A percentile compares a stretch with the other conserved stretches of the same genome.
Evolutionary conservation across 2,329 filamentous ascomycete genomes (phyloP).

Genomic region (Colletotrichum sp.): DNA sequence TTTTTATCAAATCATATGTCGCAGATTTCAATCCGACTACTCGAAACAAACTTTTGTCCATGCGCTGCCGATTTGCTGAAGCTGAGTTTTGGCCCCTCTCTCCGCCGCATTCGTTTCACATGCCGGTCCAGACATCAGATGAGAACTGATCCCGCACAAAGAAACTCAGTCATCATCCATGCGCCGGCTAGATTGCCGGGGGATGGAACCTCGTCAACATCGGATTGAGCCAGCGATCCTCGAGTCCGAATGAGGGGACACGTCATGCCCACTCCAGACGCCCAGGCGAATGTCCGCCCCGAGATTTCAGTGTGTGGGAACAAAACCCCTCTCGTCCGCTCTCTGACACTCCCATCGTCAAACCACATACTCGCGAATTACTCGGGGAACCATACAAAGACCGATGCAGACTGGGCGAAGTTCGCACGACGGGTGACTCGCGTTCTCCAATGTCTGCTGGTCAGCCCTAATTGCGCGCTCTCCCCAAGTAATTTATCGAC

Average conservation of each 20-base stretch:
- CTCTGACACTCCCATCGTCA: neutral
- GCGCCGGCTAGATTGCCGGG: constrained; percentile 3
- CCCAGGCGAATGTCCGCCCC: neutral
- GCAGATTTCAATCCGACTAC: neutral
- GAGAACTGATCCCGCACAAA: constrained; percentile 7
- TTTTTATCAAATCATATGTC: neutral
- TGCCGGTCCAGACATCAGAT: constrained; percentile 5
- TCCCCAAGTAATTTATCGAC: neutral
- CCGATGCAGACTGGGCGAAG: neutral
- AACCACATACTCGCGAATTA: neutral
- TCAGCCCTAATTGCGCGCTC: neutral
- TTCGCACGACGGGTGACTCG: neutral
- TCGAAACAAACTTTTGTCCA: neutral
- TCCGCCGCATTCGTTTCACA: constrained; percentile 8
- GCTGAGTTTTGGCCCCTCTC: constrained; percentile 1
- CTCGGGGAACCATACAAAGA: neutral
- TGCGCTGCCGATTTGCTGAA: neutral
- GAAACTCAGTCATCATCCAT: constrained; percentile 8
- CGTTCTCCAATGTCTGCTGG: neutral
- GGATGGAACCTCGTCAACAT: constrained; percentile 6
- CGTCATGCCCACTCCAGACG: constrained; percentile 1
- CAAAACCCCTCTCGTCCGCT: constrained; percentile 12
- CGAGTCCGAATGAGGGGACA: neutral
- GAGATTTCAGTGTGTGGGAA: neutral
- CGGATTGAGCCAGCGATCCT: neutral